phyloP scores from a whole-genome alignment of 1,139 yeast genomes.

The Debaryomycetaceae sp. region DNA sequence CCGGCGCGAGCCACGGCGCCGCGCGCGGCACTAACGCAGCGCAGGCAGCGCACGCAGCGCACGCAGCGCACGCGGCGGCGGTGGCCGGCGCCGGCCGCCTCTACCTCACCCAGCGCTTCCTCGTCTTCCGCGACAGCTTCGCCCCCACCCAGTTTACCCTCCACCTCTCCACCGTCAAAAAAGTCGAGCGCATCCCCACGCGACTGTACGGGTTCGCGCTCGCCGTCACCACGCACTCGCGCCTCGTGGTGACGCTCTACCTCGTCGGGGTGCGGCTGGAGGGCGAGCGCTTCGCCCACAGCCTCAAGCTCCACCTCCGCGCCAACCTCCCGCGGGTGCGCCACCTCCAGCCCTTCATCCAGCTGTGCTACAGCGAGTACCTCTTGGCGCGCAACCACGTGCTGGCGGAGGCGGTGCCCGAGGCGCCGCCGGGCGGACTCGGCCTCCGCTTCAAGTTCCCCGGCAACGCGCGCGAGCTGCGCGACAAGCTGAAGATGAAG shows the following conservation, averaged over 20 bases:
- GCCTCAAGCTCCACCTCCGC: conserved; percentile 57
- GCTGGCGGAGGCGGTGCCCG: conserved; percentile 38
- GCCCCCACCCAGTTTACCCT: conserved; percentile 64
- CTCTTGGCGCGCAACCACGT: conserved; percentile 58
- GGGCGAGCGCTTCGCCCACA: conserved; percentile 75
- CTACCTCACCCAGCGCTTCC: conserved; percentile 66
- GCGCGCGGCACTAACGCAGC: background rate
- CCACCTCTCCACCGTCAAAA: conserved; percentile 74
- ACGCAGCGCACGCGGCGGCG: background rate
- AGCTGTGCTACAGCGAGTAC: conserved; percentile 82
- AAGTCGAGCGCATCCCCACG: conserved; percentile 82
- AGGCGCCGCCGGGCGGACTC: conserved; percentile 78
- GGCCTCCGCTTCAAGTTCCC: conserved; percentile 85
- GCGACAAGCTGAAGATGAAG: conserved; percentile 83
- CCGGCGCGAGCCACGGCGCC: background rate
- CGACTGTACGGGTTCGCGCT: conserved; percentile 77
- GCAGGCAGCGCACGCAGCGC: conserved; percentile 8
- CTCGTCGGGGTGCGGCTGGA: conserved; percentile 76
- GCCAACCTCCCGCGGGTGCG: conserved; percentile 62
- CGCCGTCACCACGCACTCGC: conserved; percentile 65
- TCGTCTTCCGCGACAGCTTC: conserved; percentile 68
- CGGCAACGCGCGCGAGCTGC: conserved; percentile 72
- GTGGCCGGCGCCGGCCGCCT: conserved; percentile 43
- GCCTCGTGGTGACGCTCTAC: conserved; percentile 58
- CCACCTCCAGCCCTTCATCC: conserved; percentile 59